These are phyloP conservation scores for Puccinia triticina DNA, from an alignment of 1,284 basidiomycete genomes.

Conservation along the genomic window DNA sequence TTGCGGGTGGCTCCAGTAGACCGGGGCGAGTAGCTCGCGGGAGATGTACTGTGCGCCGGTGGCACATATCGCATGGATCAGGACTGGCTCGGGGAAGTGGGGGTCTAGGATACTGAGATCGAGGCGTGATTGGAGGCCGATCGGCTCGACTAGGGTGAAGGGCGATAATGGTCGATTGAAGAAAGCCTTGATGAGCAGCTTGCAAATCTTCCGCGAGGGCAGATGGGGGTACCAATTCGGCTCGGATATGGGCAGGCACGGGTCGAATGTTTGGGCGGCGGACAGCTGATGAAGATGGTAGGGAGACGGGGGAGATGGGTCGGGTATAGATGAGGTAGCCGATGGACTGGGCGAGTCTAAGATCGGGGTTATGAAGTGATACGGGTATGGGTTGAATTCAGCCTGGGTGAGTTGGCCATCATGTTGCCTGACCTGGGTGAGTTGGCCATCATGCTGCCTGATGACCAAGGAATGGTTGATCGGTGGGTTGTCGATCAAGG, in stretches of 20 bases:
- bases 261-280: background rate
- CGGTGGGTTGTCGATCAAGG: background rate
- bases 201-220: conserved; percentile 25
- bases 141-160: conserved; percentile 38
- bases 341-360: conserved; percentile 23
- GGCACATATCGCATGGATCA: conserved; percentile 48
- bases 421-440: background rate
- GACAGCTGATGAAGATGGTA: background rate
- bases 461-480: conserved; percentile 16
- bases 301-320: conserved; percentile 19
- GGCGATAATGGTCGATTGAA: conserved; percentile 44
- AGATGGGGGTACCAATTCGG: conserved; percentile 39
- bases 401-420: background rate
- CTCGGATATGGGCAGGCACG: conserved; percentile 8
- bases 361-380: background rate
- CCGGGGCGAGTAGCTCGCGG: background rate
- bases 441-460: background rate
- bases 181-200: conserved; percentile 26
- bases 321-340: conserved; percentile 28
- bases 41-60: conserved; percentile 42
- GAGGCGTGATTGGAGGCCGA: conserved; percentile 17
- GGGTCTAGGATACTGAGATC: conserved; percentile 13
- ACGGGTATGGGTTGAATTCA: conserved; percentile 11
- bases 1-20: conserved; percentile 19
- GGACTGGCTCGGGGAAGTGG: conserved; percentile 33